Base-by-base conservation (phyloP, 495 filamentous ascomycete species). In the Chaetomium cochliodes region DNA sequence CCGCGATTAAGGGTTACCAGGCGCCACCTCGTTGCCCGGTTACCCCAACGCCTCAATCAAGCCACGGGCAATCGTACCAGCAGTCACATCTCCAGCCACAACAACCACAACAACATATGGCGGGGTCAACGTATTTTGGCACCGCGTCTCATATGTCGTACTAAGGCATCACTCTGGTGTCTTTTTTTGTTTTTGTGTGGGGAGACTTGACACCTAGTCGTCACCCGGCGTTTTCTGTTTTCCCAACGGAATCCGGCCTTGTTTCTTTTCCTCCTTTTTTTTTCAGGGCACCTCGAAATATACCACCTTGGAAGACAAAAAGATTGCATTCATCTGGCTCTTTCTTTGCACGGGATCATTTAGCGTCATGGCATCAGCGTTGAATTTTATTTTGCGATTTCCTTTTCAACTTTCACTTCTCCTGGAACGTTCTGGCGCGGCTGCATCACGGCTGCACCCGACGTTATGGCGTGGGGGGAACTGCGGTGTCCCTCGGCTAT, bases 21-120 rank as follows among this genome's bases (percentile, higher is more conserved):
- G 70, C 72, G 26, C 79, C 80, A 52, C 78, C 78, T 42, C 76
- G 81, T 41, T 82, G 83, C 65, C 82, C 83, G 0, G 80, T 85
- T 30, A 86, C 82, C 7, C 82, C 83, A 30, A 84, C 80, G 2
- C 81, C 82, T 26, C 79, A 77, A 52, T 57, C 72, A 53, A 64
- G 55, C 60, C 69, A 73, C 63, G 60, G 57, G 16, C 66, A 49
- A 57, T 37, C 63, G 23, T 67, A 71, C 30, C 63, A 49, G 28
- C 70, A 73, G 20, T 64, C 73, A 41, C 65, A 76, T 9, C 54
- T 55, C 6, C 56, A 62, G 25, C 72, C 74, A 47, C 65, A 67
- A 58, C 65, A 37, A 11, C 30, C 3, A 33, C 65, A 67, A 58
- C 65, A 65, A 66, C 70, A 72, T 55, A 67, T 67, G 64, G 58